A percentile compares a stretch with the other conserved stretches of the same genome.
These are phyloP conservation scores for Nothomitra cinnamomea DNA, from an alignment of 2,329 filamentous ascomycete species.

Conservation along the genomic window DNA sequence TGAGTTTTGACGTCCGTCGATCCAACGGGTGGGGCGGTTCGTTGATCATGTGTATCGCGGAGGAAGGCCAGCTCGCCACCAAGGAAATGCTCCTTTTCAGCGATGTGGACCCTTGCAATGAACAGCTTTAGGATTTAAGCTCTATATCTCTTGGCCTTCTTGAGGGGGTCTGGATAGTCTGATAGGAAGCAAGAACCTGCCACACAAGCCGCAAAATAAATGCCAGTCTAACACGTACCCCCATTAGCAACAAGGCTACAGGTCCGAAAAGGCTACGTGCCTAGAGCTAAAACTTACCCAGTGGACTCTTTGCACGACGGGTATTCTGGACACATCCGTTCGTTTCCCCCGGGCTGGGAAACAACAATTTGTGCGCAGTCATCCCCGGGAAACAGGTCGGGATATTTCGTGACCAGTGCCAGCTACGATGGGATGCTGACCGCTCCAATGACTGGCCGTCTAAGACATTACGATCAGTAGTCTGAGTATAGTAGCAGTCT, in stretches of 20 bases:
- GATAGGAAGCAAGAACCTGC: neutral
- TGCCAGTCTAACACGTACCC: neutral
- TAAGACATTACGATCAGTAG: neutral
- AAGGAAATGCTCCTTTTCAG: neutral
- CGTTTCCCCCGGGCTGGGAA: constrained; percentile 1
- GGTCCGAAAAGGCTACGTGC: neutral
- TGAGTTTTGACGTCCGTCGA: neutral
- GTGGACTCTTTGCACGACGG: neutral
- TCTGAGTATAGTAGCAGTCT: neutral
- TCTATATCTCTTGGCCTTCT: no score
- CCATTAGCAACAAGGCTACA: neutral
- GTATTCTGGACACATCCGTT: neutral
- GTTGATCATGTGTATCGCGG: neutral
- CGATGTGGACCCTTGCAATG: neutral
- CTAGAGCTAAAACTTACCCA: neutral
- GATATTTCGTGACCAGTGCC: neutral
- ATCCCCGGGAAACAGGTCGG: neutral
- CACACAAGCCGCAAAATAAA: neutral
- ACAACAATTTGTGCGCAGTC: neutral
- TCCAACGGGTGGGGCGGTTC: neutral
- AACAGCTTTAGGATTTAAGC: neutral
- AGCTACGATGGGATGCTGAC: neutral
- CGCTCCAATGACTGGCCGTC: neutral
- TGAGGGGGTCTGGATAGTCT: neutral
- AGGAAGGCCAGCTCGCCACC: neutral